A percentile compares a stretch with the other conserved stretches of the same genome.
Conservation (phyloP, 306 rosid genomes). For the Quercus berberidifolia region DNA sequence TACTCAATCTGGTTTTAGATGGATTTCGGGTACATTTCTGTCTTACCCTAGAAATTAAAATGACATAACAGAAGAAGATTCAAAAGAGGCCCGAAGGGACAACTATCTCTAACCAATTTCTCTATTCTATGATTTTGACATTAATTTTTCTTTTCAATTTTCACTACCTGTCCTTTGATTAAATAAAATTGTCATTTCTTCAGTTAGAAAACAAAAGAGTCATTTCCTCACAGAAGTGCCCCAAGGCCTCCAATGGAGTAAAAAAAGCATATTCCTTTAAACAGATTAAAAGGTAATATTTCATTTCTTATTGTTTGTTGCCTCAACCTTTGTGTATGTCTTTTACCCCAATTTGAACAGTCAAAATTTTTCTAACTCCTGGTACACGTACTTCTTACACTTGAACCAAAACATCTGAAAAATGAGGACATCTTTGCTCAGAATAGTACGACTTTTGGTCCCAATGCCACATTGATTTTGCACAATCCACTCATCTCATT, state of each 20-base stretch:
- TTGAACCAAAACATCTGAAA: conserved; percentile 7
- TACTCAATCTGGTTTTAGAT: background rate
- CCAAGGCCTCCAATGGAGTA: background rate
- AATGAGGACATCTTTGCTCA: background rate
- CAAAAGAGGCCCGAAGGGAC: background rate
- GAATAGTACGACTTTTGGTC: background rate
- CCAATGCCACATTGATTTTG: conserved; percentile 14
- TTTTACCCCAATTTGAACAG: conserved; percentile 11
- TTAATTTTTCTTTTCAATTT: background rate
- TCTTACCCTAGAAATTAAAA: background rate
- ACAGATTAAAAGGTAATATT: background rate
- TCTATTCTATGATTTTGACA: background rate
- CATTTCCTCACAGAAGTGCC: background rate
- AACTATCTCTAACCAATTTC: background rate
- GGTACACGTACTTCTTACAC: background rate
- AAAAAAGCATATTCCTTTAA: background rate
- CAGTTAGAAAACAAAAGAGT: background rate
- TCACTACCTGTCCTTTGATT: background rate
- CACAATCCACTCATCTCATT: conserved; percentile 13
- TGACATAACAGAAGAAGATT: background rate
- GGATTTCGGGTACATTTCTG: background rate
- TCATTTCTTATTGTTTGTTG: background rate
- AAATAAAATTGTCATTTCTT: background rate
- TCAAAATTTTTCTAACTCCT: conserved; percentile 16
- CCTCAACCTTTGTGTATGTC: background rate